Evolutionary conservation across 2,329 filamentous ascomycete genomes (phyloP).

Genomic region (Phyllosticta citrichinensis): DNA sequence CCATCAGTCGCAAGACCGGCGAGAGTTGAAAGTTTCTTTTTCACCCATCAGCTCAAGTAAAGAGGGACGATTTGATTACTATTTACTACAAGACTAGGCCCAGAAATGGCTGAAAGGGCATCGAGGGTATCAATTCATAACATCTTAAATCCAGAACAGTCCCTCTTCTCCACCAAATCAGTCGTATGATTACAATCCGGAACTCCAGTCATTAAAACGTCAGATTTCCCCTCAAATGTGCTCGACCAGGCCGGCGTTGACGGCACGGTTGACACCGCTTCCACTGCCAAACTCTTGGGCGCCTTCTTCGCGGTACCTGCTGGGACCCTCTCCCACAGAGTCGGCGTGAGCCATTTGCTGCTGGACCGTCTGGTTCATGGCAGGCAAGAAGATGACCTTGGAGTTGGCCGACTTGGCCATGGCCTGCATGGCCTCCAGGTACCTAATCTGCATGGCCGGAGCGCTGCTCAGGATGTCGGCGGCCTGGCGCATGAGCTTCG

Average conservation of each 20-base stretch:
- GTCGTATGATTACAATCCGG: not conserved
- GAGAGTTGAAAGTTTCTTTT: not conserved
- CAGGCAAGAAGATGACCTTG: constrained; percentile 79
- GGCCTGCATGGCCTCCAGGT: constrained; percentile 95
- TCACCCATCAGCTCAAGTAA: not conserved
- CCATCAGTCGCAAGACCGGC: not conserved
- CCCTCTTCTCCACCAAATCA: not conserved
- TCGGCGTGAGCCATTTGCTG: constrained; percentile 38
- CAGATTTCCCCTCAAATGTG: constrained; percentile 55
- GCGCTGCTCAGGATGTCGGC: constrained; percentile 87
- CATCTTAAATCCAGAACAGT: not conserved
- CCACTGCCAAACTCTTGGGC: constrained; percentile 29
- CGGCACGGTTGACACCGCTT: constrained; percentile 62
- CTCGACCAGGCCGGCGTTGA: constrained; percentile 75
- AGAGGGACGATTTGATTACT: not conserved
- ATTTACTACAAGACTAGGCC: not conserved
- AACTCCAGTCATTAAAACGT: not conserved
- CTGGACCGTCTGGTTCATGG: constrained; percentile 50
- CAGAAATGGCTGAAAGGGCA: not conserved
- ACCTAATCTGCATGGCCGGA: constrained; percentile 96
- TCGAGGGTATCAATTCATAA: not conserved
- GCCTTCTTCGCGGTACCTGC: constrained; percentile 30
- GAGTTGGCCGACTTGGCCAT: constrained; percentile 92
- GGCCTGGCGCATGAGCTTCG: constrained; percentile 82
- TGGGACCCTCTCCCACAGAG: constrained; percentile 46